Evolutionary conservation across 2,329 filamentous ascomycete genomes (phyloP).

Genomic region (Colletotrichum phormii): DNA sequence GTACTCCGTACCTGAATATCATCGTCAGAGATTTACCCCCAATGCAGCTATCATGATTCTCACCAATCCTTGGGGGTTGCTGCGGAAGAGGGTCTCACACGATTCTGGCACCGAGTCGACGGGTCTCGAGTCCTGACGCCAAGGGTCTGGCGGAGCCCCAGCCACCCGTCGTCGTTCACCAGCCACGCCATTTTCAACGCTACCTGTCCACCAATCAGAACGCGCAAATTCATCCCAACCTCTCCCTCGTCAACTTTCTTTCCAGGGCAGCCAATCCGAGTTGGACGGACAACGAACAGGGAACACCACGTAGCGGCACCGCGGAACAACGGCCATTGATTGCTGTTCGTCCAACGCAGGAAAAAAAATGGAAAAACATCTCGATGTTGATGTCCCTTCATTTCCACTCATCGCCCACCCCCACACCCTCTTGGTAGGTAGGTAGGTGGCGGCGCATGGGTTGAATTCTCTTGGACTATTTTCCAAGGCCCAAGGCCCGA

Average conservation of each 20-base stretch:
- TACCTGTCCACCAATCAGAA: conserved; percentile 16
- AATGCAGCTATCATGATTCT: background rate
- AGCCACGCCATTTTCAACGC: conserved; percentile 33
- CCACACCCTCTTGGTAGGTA: background rate
- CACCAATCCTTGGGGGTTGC: background rate
- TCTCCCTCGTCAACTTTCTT: conserved; percentile 17
- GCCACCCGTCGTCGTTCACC: conserved; percentile 34
- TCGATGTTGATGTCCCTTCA: background rate
- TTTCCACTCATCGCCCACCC: conserved; percentile 6
- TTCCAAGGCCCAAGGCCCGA: conserved; percentile 8
- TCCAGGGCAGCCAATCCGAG: conserved; percentile 15
- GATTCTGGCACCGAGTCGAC: conserved; percentile 11
- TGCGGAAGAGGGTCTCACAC: background rate
- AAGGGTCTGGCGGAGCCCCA: conserved; percentile 23
- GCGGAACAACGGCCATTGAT: conserved; percentile 12
- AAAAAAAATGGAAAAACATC: conserved; percentile 2
- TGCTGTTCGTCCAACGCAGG: background rate
- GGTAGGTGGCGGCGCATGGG: background rate
- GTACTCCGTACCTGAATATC: background rate
- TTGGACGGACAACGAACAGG: conserved; percentile 30
- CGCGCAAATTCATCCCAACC: background rate
- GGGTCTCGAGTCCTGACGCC: background rate
- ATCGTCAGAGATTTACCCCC: background rate
- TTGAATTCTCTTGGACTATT: conserved; percentile 9
- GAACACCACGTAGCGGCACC: conserved; percentile 1